Evolutionary conservation across 1,139 yeast genomes (phyloP), one percentile per base, ranked within the genome.

Genomic region (Candida pseudoviswanathii): DNA sequence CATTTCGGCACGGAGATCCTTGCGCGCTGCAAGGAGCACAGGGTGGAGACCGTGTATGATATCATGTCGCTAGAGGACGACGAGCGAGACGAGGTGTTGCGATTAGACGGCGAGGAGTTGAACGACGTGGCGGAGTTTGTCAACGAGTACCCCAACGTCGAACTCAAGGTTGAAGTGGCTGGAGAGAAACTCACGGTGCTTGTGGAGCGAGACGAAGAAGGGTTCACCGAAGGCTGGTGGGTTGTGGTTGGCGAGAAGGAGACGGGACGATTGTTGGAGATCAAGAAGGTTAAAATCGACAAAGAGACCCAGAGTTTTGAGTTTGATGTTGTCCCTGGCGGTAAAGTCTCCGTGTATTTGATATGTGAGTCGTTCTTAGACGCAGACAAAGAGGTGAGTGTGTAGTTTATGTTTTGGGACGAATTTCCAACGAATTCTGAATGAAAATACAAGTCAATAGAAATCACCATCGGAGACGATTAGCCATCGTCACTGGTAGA

Each of bases 311-410:
- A 85, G 59, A 60, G 68, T 3, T 73, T 86, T 21, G 71, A 70
- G 7, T 59, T 94, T 46, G 80, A 79, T 27, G 80, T 89, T 55
- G 16, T 16, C 16, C 16, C 16, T 16, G 16, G 16, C 2, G 16
- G 16, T 16, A 16, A 16, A 72, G 82, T 0, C 64, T 89, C 21
- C 85, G 70, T 90, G 2, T 92, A 96, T 96, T 85, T 94, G 61
- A 80, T 92, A 67, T 88, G 97, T 67, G 98, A 92, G 62, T 86
- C 96, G 0, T 94, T 92, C 61, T 60, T 89, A 30, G 98, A 91
- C 63, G 96, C 91, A 2, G 99, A 94, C 63, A 89, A 89, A 63
- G 97, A 92, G 67, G 77, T 83, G 25, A 65, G 66, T 11, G 38
- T 34, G 24, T 16, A 34, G 22, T 7, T 29, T 29, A 9, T 29